Base-by-base conservation (phyloP, 139 green algal species). In the Nannochloris sp. region DNA sequence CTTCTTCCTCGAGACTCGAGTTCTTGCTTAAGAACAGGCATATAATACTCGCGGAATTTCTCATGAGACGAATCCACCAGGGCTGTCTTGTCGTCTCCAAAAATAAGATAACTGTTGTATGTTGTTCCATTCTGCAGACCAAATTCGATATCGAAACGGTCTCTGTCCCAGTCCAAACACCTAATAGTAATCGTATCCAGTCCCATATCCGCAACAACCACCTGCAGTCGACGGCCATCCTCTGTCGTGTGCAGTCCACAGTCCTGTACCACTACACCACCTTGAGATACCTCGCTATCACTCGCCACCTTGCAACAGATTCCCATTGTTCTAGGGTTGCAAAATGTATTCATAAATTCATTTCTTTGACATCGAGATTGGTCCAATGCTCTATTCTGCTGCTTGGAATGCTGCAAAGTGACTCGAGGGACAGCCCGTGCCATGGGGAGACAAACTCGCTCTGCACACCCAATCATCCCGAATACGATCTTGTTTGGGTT, bases 121-220 rank as follows among this genome's bases (percentile, higher is more conserved):
- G 92, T 96, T 44, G 92, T 96, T 21, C 60, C 60, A 37, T 66
- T 54, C 23, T 66, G 62, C 27, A 92, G 79, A 31, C 78, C 85
- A 71, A 95, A 95, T 73, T 95, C 88, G 49, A 98, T 98, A 78
- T 98, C 92, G 62, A 98, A 98, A 12, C 91, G 74, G 63, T 95
- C 87, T 11, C 90, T 75, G 65, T 96, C 91, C 82, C 84, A 97
- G 77, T 98, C 92, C 25, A 98, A 79, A 2, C 75, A 93, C 19
- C 92, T 84, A 60, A 98, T 95, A 55, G 75, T 82, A 16, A 92
- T 79, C 9, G 88, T 96, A 78, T 96, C 66, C 29, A 80, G 31
- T 2, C 78, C 88, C 25, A 97, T 64, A 2, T 76, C 66, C 3
- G 86, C 60, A 27, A 81, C 76, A 49, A 73, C 55, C 8, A 69